Conservation (phyloP, 2,329 filamentous ascomycete genomes). For the Botryotinia calthae region DNA sequence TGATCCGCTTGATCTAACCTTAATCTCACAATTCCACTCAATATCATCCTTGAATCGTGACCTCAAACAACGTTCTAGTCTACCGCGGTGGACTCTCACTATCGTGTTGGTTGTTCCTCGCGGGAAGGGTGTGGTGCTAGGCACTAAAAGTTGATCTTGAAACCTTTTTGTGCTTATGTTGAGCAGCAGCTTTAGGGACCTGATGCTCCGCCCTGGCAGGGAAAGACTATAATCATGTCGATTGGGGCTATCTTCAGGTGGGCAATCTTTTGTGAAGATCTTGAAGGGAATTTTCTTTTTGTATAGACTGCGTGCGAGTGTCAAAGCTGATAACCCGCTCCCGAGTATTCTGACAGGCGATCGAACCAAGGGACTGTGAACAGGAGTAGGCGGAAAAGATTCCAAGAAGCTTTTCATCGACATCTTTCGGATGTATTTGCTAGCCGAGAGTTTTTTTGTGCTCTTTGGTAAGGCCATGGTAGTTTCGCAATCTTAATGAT, state of each 20-base stretch:
- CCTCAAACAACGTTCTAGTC: not conserved
- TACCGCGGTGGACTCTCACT: constrained; percentile 3
- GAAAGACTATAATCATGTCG: constrained; percentile 1
- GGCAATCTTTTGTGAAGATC: not conserved
- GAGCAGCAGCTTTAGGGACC: not conserved
- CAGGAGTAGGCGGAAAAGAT: not conserved
- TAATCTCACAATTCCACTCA: constrained; percentile 5
- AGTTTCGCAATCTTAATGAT: not conserved
- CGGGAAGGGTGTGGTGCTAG: not conserved
- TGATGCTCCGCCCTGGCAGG: not conserved
- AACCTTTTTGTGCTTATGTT: not conserved
- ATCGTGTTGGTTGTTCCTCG: not conserved
- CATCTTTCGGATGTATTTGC: not conserved
- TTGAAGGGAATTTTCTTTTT: constrained; percentile 1
- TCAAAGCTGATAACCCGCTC: constrained; percentile 2
- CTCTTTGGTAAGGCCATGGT: not conserved
- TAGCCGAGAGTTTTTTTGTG: not conserved
- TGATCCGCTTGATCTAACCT: not conserved
- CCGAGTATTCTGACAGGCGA: constrained; percentile 7
- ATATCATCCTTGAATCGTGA: not conserved
- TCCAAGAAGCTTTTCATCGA: not conserved
- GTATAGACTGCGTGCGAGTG: not conserved
- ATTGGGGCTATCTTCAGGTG: not conserved
- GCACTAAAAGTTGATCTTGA: not conserved
- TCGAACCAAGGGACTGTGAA: not conserved